A percentile compares a stretch with the other conserved stretches of the same genome.
These are phyloP conservation scores for Camellia oleifera DNA, from an alignment of 179 eudicot genomes.

Conservation along the genomic window DNA sequence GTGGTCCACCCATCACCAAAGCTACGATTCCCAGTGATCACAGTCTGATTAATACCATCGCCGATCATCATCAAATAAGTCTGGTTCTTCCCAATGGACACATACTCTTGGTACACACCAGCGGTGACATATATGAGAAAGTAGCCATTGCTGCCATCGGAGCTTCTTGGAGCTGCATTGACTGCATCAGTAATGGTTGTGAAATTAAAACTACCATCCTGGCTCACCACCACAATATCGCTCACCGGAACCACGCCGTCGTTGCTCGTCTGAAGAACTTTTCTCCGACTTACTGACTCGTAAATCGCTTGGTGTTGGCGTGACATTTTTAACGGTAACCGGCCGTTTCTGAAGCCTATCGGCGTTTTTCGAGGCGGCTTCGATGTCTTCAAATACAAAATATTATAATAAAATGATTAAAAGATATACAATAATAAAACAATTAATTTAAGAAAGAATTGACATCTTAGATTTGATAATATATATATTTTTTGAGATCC, in stretches of 20 bases:
- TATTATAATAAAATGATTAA: no score
- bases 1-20: slow-evolving; percentile 70
- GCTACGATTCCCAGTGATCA: slow-evolving; percentile 72
- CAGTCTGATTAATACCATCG: slow-evolving; percentile 76
- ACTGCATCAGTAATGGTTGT: slow-evolving; percentile 57
- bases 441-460: no score
- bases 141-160: slow-evolving; percentile 42
- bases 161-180: slow-evolving; percentile 56
- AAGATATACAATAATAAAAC: no score
- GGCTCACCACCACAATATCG: slow-evolving; percentile 58
- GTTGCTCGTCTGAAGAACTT: slow-evolving; percentile 27
- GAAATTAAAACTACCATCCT: slow-evolving; percentile 58
- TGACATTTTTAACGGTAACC: slow-evolving; percentile 40
- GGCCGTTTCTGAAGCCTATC: slow-evolving; percentile 31
- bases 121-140: slow-evolving; percentile 59
- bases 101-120: slow-evolving; percentile 69
- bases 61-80: slow-evolving; percentile 78
- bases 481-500: no score
- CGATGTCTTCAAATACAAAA: background rate
- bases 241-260: slow-evolving; percentile 38
- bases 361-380: slow-evolving; percentile 15
- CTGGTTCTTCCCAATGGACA: slow-evolving; percentile 58
- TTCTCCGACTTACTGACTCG: slow-evolving; percentile 30
- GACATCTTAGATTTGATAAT: no score
- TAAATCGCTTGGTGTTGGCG: slow-evolving; percentile 22